Conservation (phyloP, 768 basidiomycete species). For the Sporobolomyces pararoseus region DNA sequence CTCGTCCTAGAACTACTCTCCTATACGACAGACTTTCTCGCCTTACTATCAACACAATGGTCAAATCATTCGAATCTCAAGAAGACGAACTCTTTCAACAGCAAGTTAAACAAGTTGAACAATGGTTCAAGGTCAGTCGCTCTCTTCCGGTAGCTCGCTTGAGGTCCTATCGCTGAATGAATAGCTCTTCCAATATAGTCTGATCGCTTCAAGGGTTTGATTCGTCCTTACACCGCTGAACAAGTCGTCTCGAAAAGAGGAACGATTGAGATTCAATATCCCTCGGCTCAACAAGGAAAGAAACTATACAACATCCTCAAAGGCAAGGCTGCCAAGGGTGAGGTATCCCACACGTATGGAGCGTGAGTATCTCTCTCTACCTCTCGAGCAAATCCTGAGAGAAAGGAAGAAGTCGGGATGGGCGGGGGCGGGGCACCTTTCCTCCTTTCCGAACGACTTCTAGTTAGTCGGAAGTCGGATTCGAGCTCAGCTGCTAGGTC, state of each 20-base stretch:
- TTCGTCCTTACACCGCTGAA: constrained; percentile 84
- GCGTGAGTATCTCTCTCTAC: constrained; percentile 65
- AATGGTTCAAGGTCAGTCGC: constrained; percentile 79
- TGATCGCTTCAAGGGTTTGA: constrained; percentile 79
- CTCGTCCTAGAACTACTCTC: no score
- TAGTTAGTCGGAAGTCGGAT: no score
- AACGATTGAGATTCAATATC: constrained; percentile 76
- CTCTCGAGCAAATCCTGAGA: no score
- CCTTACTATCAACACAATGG: constrained; percentile 16
- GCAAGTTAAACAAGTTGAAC: constrained; percentile 79
- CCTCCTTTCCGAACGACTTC: not conserved
- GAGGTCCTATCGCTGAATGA: no score
- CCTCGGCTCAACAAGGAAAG: constrained; percentile 76
- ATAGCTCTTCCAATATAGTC: constrained; percentile 55
- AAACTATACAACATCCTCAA: constrained; percentile 75
- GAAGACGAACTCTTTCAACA: constrained; percentile 63
- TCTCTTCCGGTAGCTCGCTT: not conserved
- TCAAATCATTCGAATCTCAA: constrained; percentile 29
- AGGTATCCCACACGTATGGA: constrained; percentile 93
- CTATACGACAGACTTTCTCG: no score
- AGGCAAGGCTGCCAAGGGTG: constrained; percentile 69
- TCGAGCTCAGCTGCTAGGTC: no score
- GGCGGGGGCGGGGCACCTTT: constrained; percentile 18
- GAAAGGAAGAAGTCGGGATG: constrained; percentile 6
- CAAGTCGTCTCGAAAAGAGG: constrained; percentile 94